Percentiles rank a stretch among this genome's conserved stretches.
Evolutionary conservation across 495 filamentous ascomycete genomes (phyloP).

Genomic region (Zalerion maritima): DNA sequence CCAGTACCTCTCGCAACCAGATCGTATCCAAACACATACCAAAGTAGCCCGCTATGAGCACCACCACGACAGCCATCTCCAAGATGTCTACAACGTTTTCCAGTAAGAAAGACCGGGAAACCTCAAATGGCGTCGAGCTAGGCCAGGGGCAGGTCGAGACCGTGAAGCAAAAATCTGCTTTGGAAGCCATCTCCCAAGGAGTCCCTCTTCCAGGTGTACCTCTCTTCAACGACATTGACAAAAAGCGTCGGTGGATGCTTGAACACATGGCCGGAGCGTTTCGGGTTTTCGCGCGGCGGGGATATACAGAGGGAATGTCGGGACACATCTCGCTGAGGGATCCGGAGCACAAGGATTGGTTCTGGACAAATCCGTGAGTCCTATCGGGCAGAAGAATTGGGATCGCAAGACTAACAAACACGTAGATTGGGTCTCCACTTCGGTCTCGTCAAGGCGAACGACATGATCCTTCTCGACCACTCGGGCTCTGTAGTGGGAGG

Average conservation of each 20-base stretch:
- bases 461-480: slow-evolving; percentile 39
- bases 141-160: no score
- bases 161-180: slow-evolving; percentile 4
- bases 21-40: no score
- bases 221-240: slow-evolving; percentile 12
- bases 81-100: no score
- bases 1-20: no score
- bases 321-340: slow-evolving; percentile 54
- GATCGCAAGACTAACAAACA: no score
- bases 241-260: slow-evolving; percentile 33
- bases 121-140: no score
- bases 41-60: no score
- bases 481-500: slow-evolving; percentile 38
- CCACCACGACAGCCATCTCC: no score
- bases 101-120: no score
- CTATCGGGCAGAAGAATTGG: no score
- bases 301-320: slow-evolving; percentile 49
- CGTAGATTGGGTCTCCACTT: slow-evolving; percentile 45
- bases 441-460: slow-evolving; percentile 33
- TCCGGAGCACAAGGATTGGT: slow-evolving; percentile 41
- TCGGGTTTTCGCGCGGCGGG: slow-evolving; percentile 38
- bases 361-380: slow-evolving; percentile 61
- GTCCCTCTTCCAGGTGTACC: slow-evolving; percentile 11
- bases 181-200: slow-evolving; percentile 7
- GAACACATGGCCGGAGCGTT: slow-evolving; percentile 47